phyloP scores from a whole-genome alignment of 148 eudicot genomes.

The Diospyros lotus region DNA sequence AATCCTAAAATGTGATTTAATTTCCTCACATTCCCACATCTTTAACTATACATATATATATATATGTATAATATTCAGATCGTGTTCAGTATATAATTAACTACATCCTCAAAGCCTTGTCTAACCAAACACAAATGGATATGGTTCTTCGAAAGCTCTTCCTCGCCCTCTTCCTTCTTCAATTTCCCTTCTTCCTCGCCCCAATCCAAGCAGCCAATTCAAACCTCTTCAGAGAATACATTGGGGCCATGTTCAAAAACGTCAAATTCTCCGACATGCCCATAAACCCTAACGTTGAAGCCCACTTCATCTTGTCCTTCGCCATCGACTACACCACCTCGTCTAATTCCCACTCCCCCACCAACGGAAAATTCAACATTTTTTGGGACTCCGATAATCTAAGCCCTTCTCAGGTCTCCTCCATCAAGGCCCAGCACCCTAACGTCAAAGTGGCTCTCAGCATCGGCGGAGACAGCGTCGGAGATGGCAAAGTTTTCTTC shows the following conservation, averaged over 20 bases:
- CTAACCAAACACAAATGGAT: too few species aligned
- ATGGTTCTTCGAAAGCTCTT: conserved; percentile 14
- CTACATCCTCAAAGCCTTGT: too few species aligned
- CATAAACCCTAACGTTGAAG: neutral
- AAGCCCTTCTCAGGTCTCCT: neutral
- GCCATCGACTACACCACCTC: neutral
- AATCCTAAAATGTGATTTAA: too few species aligned
- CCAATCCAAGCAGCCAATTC: neutral
- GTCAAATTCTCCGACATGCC: neutral
- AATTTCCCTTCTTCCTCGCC: neutral
- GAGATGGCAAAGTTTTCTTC: neutral
- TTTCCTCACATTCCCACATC: too few species aligned
- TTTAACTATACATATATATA: too few species aligned
- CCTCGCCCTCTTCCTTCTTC: conserved; percentile 4
- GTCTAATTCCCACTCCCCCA: neutral
- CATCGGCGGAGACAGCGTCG: neutral
- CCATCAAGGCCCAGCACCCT: neutral
- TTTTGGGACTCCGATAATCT: neutral
- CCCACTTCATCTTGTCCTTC: neutral
- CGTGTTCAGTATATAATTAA: too few species aligned
- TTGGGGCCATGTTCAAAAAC: neutral
- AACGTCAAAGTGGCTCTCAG: neutral
- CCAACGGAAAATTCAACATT: neutral
- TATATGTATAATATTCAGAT: too few species aligned
- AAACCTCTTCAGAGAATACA: neutral